Base-by-base conservation (phyloP, 1,284 basidiomycete species). In the Anthracocystis walkeri region DNA sequence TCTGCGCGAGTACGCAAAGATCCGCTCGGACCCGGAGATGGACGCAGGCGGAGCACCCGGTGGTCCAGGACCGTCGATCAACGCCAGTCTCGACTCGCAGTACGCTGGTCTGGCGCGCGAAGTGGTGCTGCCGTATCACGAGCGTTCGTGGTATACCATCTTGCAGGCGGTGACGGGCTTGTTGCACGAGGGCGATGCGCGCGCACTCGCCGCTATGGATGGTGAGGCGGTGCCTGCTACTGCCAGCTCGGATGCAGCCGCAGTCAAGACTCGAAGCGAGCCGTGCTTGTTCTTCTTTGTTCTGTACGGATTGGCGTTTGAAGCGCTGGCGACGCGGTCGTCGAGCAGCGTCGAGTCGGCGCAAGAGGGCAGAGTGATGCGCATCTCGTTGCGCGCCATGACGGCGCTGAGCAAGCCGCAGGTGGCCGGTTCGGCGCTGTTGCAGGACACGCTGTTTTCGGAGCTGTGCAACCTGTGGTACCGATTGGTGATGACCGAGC, bases 231-330 rank as follows among this genome's bases (percentile, higher is more conserved):
- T 77, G 78, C 4, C 86, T 85, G 27, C 78, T 77, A 53, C 63
- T 25, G 41, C 51, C 18, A 59, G 40, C 18, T 21, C 65, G 8
- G 50, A 48, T 18, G 27, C 44, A n/a, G 40, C 49, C 4, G 45
- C 67, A 1, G 25, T 33, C 7, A 62, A 57, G 16, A 54, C 65
- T 8, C 48, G 70, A 4, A 73, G 70, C 46, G 93, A 94, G 65
- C 93, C 95, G 0, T 89, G 90, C 0, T 88, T 90, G 7, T 91
- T 93, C 86, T 98, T 97, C 87, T 94, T 91, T 86, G 89, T 94
- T 16, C 85, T 97, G 12, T 97, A 97, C 82, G 96, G 96, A 12
- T 89, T 99, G 21, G 91, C 96, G 0, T 97, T 93, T 76, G 96
- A 99, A 84, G 90, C 93, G 0, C 87, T 98, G 11, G 90, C 92